These are phyloP conservation scores for Quillaja saponaria DNA, from an alignment of 306 rosid genomes.

Conservation along the genomic window DNA sequence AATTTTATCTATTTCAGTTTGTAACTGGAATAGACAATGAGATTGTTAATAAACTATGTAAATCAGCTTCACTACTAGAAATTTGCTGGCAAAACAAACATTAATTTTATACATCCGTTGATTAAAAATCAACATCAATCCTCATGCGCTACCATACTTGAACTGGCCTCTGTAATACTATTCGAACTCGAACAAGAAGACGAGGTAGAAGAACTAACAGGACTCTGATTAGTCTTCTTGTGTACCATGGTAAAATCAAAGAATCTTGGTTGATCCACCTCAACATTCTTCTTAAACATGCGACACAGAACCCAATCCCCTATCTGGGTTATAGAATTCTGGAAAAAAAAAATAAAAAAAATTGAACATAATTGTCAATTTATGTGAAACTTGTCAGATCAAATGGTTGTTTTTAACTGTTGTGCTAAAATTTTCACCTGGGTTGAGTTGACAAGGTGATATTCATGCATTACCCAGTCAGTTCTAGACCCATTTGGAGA, in stretches of 20 bases:
- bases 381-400: too few relatives aligned
- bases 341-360: too few relatives aligned
- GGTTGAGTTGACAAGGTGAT: constrained; percentile 55
- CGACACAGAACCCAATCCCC: constrained; percentile 85
- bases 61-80: neutral
- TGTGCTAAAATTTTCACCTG: constrained; percentile 30
- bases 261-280: constrained; percentile 36
- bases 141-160: constrained; percentile 40
- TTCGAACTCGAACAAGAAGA: constrained; percentile 73
- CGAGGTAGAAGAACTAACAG: constrained; percentile 39
- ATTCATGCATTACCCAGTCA: constrained; percentile 79
- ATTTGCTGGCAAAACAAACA: constrained; percentile 1
- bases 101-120: constrained; percentile 4
- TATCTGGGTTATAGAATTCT: constrained; percentile 43
- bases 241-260: constrained; percentile 47
- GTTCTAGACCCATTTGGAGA: constrained; percentile 59
- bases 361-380: neutral
- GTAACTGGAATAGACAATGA: too few relatives aligned
- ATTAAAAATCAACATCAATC: neutral
- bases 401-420: too few relatives aligned
- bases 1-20: too few relatives aligned
- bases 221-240: constrained; percentile 20
- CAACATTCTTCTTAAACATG: constrained; percentile 42
- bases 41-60: neutral
- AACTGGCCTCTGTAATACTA: constrained; percentile 49